Evolutionary conservation across 2,329 filamentous ascomycete species (phyloP).

Genomic region (Diaporthe aspalathi): DNA sequence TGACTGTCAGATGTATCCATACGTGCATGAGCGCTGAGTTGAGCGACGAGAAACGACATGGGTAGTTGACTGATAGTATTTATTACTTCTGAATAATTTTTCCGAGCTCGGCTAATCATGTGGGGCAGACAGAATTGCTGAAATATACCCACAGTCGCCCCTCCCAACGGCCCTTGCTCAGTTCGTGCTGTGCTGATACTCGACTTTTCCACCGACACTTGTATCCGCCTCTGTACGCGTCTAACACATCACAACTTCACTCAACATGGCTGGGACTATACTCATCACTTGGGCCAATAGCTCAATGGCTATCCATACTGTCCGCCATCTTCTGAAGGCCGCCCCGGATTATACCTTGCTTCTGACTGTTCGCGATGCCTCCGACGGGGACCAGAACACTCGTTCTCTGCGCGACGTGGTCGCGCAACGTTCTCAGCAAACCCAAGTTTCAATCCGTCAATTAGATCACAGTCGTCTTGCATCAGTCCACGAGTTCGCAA

Average conservation of each 20-base stretch:
- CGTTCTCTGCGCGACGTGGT: slow-evolving; percentile 45
- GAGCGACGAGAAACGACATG: no score
- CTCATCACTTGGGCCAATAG: slow-evolving; percentile 54
- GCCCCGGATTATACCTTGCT: slow-evolving; percentile 44
- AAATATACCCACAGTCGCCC: not conserved
- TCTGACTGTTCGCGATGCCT: slow-evolving; percentile 49
- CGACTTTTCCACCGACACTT: not conserved
- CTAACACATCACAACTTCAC: not conserved
- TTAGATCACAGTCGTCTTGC: slow-evolving; percentile 51
- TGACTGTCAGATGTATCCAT: not conserved
- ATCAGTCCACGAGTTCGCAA: slow-evolving; percentile 51
- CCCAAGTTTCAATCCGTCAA: slow-evolving; percentile 49
- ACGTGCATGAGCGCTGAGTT: no score
- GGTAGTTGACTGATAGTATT: not conserved
- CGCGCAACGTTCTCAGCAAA: slow-evolving; percentile 54
- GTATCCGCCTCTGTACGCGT: not conserved
- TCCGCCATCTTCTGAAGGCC: slow-evolving; percentile 45
- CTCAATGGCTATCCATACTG: slow-evolving; percentile 52
- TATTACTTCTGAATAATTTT: no score
- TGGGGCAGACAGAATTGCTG: no score
- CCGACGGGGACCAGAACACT: slow-evolving; percentile 45
- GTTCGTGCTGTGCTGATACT: not conserved
- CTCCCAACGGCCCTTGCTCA: no score
- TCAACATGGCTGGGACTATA: slow-evolving; percentile 48
- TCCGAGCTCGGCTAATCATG: no score